Base-by-base conservation (phyloP, 2,329 filamentous ascomycete species). In the Epichloe sp. region DNA sequence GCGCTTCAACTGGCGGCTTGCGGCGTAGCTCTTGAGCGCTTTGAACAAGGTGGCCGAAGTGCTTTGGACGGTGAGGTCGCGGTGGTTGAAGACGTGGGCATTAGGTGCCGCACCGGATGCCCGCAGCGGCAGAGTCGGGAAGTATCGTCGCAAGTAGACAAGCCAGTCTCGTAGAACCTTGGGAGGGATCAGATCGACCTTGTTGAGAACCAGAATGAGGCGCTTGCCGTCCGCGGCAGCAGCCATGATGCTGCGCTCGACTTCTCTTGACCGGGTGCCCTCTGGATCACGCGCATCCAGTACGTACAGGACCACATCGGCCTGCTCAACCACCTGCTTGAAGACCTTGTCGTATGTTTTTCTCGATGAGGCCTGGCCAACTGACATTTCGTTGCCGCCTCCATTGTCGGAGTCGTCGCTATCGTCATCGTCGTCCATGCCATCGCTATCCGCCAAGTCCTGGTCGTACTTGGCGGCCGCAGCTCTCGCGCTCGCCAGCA, bases 301-400 rank as follows among this genome's bases (percentile, higher is more conserved):
- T 48, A 96, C 88, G 69, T 96, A 96, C 49, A 96, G 80, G 37
- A 96, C 78, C 31, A 96, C 89, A 64, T 96, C 90, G 47, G 90
- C 86, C 55, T 86, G 80, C 55, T 94, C 87, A 36, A 95, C 82
- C 15, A 96, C 89, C 63, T 88, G 80, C 74, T 95, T 95, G 77
- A 95, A 96, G 60, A 94, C 82, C 74, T 95, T 95, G 77, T 95
- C 89, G 68, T 91, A 95, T 50, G 88, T 87, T 68, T 83, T 88
- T 62, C 89, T 80, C 49, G 90, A 95, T 3, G 78, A 77, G 6
- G 77, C 75, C 48, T 76, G 69, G 15, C 73, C 74, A 53, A 75
- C 70, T 19, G 71, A 71, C 38, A 80, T 68, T 43, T 76, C 71
- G 40, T 71, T 68, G 23, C 69, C 71, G n/a, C 79, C 78, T 54